A percentile compares a stretch with the other conserved stretches of the same genome.
Evolutionary conservation across 495 filamentous ascomycete species (phyloP).

Genomic region (Penicillium silybi): DNA sequence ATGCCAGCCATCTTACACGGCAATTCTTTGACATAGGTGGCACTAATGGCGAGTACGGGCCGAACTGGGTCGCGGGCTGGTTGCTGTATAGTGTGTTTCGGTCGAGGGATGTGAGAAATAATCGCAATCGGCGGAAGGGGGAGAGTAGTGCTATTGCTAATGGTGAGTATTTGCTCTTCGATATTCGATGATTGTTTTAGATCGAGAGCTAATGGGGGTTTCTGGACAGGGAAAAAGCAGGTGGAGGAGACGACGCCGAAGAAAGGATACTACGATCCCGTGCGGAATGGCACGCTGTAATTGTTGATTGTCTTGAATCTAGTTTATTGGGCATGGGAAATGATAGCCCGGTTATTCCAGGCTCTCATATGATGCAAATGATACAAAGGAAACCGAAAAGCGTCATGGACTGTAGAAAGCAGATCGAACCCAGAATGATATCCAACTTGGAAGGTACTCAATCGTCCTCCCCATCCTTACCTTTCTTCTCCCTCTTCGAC

Average conservation of each 20-base stretch:
- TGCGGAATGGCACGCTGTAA: conserved; percentile 38
- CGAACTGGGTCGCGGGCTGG: conserved; percentile 57
- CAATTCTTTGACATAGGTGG: conserved; percentile 37
- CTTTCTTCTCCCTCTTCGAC: conserved; percentile 33
- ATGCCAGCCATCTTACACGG: conserved; percentile 33
- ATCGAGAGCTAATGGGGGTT: conserved; percentile 5
- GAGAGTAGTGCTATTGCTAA: conserved; percentile 21
- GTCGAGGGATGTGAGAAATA: conserved; percentile 54
- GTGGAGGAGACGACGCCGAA: conserved; percentile 22
- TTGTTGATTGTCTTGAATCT: neutral
- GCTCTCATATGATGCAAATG: neutral
- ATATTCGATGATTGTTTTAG: neutral
- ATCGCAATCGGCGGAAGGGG: conserved; percentile 43
- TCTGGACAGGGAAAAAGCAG: conserved; percentile 19
- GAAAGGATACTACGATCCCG: conserved; percentile 45
- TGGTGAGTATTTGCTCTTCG: conserved; percentile 20
- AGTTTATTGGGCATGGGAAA: neutral
- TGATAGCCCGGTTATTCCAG: neutral
- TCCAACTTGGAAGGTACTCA: neutral
- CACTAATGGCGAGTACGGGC: conserved; percentile 41
- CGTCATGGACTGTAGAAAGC: neutral
- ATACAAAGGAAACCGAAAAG: neutral
- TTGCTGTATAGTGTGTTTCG: conserved; percentile 58
- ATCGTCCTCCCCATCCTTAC: conserved; percentile 36
- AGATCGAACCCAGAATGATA: neutral